Conservation (phyloP, 2,329 filamentous ascomycete species). For the Gaeumannomyces tritici region DNA sequence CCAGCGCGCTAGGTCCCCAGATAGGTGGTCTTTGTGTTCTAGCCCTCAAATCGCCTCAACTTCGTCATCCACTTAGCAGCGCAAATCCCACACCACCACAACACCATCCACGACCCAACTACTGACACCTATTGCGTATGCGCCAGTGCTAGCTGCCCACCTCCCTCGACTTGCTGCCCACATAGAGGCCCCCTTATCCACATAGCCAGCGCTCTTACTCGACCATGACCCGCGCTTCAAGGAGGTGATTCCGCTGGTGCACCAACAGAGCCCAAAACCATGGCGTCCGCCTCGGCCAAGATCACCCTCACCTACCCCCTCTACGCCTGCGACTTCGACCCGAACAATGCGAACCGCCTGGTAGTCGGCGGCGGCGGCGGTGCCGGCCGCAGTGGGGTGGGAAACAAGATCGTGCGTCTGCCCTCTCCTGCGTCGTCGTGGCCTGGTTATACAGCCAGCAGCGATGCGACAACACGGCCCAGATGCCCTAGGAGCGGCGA, state of each 20-base stretch:
- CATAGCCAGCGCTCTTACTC: background rate
- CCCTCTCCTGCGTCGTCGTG: background rate
- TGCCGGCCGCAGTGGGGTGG: conserved; percentile 68
- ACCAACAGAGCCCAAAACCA: background rate
- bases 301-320: conserved; percentile 71
- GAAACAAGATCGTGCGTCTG: conserved; percentile 69
- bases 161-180: background rate
- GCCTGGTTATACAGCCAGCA: background rate
- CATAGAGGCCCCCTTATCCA: too few relatives aligned
- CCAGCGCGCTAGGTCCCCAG: background rate
- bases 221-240: background rate
- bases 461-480: background rate
- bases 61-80: background rate
- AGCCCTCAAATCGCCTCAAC: background rate
- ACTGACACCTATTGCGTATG: background rate
- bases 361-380: conserved; percentile 85
- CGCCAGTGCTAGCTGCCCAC: background rate
- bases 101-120: too few relatives aligned
- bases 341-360: conserved; percentile 63
- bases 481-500: background rate
- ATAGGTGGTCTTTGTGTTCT: background rate
- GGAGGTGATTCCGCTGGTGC: background rate
- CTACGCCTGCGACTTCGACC: conserved; percentile 83
- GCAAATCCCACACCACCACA: background rate
- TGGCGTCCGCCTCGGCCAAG: conserved; percentile 34